A percentile compares a stretch with the other conserved stretches of the same genome.
Conservation (phyloP, 2,329 filamentous ascomycete genomes). For the Sclerotinia nivalis region DNA sequence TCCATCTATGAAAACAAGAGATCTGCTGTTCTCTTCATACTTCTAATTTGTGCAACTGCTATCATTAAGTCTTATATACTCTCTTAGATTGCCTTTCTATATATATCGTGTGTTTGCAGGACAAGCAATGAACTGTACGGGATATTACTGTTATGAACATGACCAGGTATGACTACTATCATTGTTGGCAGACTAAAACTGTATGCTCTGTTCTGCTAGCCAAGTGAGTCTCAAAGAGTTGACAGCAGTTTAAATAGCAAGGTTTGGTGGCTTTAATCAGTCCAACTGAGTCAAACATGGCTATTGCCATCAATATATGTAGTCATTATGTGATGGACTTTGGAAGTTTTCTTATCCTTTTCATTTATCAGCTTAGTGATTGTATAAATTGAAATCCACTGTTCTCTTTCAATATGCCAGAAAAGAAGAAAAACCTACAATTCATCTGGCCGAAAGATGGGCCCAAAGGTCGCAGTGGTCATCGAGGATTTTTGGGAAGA, state of each 20-base stretch:
- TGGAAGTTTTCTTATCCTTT: neutral
- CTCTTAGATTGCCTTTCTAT: slow-evolving; percentile 10
- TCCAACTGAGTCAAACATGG: neutral
- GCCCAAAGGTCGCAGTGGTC: slow-evolving; percentile 29
- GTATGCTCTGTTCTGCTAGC: neutral
- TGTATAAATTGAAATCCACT: neutral
- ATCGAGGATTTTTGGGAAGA: slow-evolving; percentile 36
- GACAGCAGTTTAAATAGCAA: neutral
- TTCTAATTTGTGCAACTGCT: neutral
- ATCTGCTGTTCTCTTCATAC: neutral
- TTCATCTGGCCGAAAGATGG: slow-evolving; percentile 41
- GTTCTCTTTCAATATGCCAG: neutral
- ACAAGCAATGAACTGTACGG: neutral
- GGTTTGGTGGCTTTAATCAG: neutral
- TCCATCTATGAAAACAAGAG: neutral
- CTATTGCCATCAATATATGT: slow-evolving; percentile 2
- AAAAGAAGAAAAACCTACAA: slow-evolving; percentile 26
- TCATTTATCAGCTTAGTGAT: neutral
- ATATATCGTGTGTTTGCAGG: neutral
- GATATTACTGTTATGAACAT: neutral
- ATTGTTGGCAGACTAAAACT: neutral
- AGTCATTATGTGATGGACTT: slow-evolving; percentile 1
- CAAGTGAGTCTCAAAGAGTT: neutral
- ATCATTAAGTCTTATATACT: too few species aligned
- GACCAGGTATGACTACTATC: slow-evolving; percentile 5